Conservation (phyloP, 768 basidiomycete species). For the Mycena rosella region DNA sequence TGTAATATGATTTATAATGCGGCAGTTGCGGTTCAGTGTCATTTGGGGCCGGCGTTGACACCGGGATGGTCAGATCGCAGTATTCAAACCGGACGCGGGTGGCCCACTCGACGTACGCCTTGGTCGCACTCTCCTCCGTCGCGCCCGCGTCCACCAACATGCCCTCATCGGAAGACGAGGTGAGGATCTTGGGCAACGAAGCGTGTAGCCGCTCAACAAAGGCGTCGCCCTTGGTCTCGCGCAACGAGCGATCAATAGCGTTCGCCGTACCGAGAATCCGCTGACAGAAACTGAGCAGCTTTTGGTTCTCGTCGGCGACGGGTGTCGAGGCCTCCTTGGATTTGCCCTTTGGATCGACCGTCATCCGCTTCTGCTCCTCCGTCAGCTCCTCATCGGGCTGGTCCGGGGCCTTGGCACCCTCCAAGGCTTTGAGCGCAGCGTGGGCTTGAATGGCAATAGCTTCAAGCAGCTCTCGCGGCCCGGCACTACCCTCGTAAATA, state of each 20-base stretch:
- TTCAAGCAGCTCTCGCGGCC: constrained; percentile 92
- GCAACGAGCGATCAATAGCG: constrained; percentile 89
- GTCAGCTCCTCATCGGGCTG: constrained; percentile 75
- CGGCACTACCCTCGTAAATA: constrained; percentile 90
- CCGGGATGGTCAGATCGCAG: constrained; percentile 80
- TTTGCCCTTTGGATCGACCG: constrained; percentile 74
- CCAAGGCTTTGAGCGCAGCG: constrained; percentile 90
- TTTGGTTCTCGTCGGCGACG: constrained; percentile 80
- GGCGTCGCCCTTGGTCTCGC: constrained; percentile 89
- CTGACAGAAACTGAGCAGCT: constrained; percentile 84
- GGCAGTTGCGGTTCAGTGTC: constrained; percentile 67
- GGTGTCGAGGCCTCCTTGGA: constrained; percentile 63
- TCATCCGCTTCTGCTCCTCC: constrained; percentile 93
- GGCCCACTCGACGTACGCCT: constrained; percentile 89
- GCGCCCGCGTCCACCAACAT: constrained; percentile 63
- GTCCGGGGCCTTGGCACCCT: constrained; percentile 68
- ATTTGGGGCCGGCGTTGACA: constrained; percentile 36
- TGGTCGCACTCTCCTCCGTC: constrained; percentile 76
- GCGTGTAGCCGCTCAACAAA: constrained; percentile 86
- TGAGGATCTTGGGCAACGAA: constrained; percentile 79
- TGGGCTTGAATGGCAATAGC: constrained; percentile 93
- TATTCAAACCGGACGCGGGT: constrained; percentile 88
- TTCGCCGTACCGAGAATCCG: constrained; percentile 86
- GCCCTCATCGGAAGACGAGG: constrained; percentile 55
- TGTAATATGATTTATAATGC: constrained; percentile 86